Conservation (phyloP, 768 basidiomycete species). For the Lactarius tabidus region DNA sequence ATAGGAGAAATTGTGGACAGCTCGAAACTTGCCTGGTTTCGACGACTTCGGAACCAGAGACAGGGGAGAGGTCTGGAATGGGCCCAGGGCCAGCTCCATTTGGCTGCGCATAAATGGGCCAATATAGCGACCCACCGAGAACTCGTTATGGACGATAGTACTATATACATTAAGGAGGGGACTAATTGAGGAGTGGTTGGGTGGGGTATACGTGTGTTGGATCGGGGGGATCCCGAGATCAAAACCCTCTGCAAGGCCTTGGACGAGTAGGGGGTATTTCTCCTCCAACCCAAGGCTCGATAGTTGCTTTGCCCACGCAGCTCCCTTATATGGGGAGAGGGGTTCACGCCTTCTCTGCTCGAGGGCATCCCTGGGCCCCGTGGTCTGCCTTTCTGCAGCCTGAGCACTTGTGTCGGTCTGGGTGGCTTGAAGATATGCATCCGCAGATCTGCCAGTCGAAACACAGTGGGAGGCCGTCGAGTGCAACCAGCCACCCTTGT, state of each 20-base stretch:
- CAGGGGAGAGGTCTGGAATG: too few species aligned
- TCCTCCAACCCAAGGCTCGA: conserved; percentile 18
- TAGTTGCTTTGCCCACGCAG: conserved; percentile 33
- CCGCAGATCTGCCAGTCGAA: too few species aligned
- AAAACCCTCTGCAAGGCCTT: conserved; percentile 35
- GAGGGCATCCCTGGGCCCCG: conserved; percentile 41
- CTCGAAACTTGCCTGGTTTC: conserved; percentile 32
- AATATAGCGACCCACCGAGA: too few species aligned
- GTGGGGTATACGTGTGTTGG: conserved; percentile 30
- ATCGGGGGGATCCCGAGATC: conserved; percentile 34
- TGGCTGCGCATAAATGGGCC: conserved; percentile 31
- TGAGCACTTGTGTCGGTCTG: too few species aligned
- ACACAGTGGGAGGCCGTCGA: neutral
- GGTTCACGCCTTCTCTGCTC: conserved; percentile 31
- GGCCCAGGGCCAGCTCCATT: conserved; percentile 34
- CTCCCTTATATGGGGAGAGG: conserved; percentile 32
- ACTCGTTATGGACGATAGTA: conserved; percentile 24
- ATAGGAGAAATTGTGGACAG: conserved; percentile 39
- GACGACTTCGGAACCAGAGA: conserved; percentile 37
- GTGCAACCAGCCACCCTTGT: too few species aligned
- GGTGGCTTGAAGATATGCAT: too few species aligned
- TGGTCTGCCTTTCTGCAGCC: conserved; percentile 39
- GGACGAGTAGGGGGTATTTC: conserved; percentile 31
- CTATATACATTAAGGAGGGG: conserved; percentile 20
- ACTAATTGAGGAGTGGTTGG: conserved; percentile 32